Base-by-base conservation (phyloP, 768 basidiomycete genomes). In the Cystobasidium ongulense region DNA sequence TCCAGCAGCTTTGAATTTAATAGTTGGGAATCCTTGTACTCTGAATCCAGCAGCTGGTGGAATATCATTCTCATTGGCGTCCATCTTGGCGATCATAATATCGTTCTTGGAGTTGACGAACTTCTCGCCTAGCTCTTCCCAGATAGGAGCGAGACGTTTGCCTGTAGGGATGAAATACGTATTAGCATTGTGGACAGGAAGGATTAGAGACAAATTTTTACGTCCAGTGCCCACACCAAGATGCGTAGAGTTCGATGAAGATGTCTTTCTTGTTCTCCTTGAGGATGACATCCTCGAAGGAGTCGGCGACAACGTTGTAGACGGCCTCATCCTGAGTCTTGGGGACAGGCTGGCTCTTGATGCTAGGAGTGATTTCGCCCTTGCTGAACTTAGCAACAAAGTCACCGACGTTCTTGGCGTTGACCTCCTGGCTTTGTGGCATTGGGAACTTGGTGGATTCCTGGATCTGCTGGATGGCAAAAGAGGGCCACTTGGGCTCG, bases 1-100 rank as follows among this genome's bases (percentile, higher is more conserved):
- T 57, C 95, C 95, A 17, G 96, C 95, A 3, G 88, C 85, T 84
- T 93, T 94, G 86, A 99, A 95, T 81, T 98, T 98, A 80, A 98
- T 80, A 4, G 96, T 98, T 8, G 96, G 95, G 81, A 82, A 82
- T 35, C 79, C 75, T 63, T 65, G 41, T n/a, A 72, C 50, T 25
- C 41, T 38, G 91, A 99, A 98, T 36, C 89, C 87, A 74, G 89
- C 87, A n/a, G 86, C 86, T 23, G 88, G 84, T 59, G 96, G 95
- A 18, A 99, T 85, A 81, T 99, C 96, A 81, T 99, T 99, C 82
- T 96, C 93, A 74, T 88, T 89, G 1, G 92, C 91, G 77, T 99
- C 96, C 84, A 98, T 88, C 83, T 98, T 97, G 79, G 92, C 94
- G 81, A 81, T 76, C 54, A 78, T 63, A 68, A 81, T 73, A 76